A percentile compares a stretch with the other conserved stretches of the same genome.
phyloP scores from a whole-genome alignment of 2,329 filamentous ascomycete species.

The Didymella arachidicola region DNA sequence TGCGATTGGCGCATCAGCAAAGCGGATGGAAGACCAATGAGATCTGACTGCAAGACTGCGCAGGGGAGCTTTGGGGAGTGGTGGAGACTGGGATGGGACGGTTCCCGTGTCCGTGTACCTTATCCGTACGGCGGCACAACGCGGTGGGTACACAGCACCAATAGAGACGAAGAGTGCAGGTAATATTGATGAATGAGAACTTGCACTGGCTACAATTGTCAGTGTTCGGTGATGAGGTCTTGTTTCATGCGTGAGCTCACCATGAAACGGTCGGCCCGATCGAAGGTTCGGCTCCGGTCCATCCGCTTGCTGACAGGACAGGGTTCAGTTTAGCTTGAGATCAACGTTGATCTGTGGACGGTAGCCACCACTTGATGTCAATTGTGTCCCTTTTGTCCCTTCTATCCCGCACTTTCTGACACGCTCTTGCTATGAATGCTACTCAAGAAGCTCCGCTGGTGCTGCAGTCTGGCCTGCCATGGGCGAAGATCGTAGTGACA shows the following conservation, averaged over 20 bases:
- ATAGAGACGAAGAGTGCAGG: neutral
- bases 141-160: neutral
- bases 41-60: neutral
- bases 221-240: neutral
- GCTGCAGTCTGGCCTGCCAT: constrained; percentile 18
- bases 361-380: neutral
- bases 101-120: neutral
- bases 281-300: neutral
- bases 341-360: neutral
- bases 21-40: neutral
- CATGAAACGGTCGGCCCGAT: constrained; percentile 1
- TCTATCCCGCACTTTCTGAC: neutral
- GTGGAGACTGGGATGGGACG: neutral
- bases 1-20: neutral
- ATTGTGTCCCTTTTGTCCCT: neutral
- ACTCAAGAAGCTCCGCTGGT: constrained; percentile 9
- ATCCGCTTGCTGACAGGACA: constrained; percentile 12
- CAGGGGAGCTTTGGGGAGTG: neutral
- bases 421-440: neutral
- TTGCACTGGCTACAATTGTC: neutral
- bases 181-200: neutral
- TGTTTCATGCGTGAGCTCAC: neutral
- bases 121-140: neutral
- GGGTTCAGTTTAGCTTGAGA: neutral
- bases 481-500: constrained; percentile 23